These are phyloP conservation scores for Alternaria triticina DNA, from an alignment of 2,329 filamentous ascomycete genomes.

Conservation along the genomic window DNA sequence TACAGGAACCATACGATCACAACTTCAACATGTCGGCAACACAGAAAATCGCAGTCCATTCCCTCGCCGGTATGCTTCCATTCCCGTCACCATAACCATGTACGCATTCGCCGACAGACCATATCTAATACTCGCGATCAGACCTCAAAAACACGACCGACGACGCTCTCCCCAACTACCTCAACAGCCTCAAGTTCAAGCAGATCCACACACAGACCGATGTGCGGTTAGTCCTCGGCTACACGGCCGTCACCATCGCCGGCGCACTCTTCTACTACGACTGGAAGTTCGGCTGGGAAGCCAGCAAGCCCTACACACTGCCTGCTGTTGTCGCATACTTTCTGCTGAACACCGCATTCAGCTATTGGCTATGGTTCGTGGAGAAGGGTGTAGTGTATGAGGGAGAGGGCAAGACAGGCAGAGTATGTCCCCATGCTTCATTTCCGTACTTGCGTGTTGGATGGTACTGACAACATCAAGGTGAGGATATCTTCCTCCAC, in stretches of 20 bases:
- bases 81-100: neutral
- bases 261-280: slow-evolving; percentile 89
- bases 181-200: slow-evolving; percentile 83
- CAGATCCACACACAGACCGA: slow-evolving; percentile 84
- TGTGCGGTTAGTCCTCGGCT: slow-evolving; percentile 82
- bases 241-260: slow-evolving; percentile 78
- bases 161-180: slow-evolving; percentile 91
- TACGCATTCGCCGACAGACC: slow-evolving; percentile 10
- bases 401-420: slow-evolving; percentile 72
- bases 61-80: slow-evolving; percentile 62
- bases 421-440: slow-evolving; percentile 53
- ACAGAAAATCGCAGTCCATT: slow-evolving; percentile 69
- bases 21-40: slow-evolving; percentile 42
- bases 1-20: neutral
- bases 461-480: slow-evolving; percentile 50
- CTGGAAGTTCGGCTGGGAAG: slow-evolving; percentile 88
- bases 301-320: slow-evolving; percentile 80
- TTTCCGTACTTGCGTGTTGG: neutral
- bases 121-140: slow-evolving; percentile 48
- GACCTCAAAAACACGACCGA: slow-evolving; percentile 97
- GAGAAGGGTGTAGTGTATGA: slow-evolving; percentile 85
- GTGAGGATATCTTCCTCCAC: slow-evolving; percentile 74
- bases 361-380: slow-evolving; percentile 82
- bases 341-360: slow-evolving; percentile 76
- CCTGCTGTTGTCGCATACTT: slow-evolving; percentile 82